Evolutionary conservation across 73 alveolate species (phyloP).

Genomic region (Paramecium primaurelia): DNA sequence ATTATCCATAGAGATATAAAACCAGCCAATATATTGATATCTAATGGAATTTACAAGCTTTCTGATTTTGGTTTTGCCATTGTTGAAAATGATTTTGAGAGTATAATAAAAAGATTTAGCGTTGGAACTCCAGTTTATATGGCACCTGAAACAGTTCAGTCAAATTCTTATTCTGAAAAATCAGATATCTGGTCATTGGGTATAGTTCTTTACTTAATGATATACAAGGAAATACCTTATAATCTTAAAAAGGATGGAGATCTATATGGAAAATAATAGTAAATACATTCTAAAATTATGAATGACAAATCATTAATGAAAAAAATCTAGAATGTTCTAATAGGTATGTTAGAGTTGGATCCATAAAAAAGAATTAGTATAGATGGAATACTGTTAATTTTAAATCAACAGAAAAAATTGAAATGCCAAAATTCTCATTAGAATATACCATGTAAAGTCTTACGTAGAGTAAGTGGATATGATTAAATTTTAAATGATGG

Average conservation of each 20-base stretch:
- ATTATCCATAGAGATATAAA: slow-evolving; percentile 38
- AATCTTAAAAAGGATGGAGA: not conserved
- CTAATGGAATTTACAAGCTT: slow-evolving; percentile 1
- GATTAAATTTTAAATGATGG: not conserved
- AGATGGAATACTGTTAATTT: not conserved
- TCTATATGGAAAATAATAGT: not conserved
- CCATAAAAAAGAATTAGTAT: not conserved
- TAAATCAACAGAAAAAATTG: not conserved
- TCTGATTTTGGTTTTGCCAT: slow-evolving; percentile 49
- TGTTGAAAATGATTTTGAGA: not conserved
- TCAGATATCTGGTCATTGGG: slow-evolving; percentile 66
- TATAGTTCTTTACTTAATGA: slow-evolving; percentile 16
- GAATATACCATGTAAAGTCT: not conserved
- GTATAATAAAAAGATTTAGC: slow-evolving; percentile 16
- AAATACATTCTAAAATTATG: not conserved
- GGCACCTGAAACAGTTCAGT: slow-evolving; percentile 69
- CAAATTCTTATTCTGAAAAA: slow-evolving; percentile 55
- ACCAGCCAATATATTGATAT: slow-evolving; percentile 14
- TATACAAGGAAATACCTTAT: not conserved
- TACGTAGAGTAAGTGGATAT: not conserved
- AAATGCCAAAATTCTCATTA: not conserved
- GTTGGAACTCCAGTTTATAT: slow-evolving; percentile 66
- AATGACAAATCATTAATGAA: not conserved
- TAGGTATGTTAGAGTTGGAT: not conserved
- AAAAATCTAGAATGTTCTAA: not conserved